These are phyloP conservation scores for Pythium insidiosum DNA, from an alignment of 352 stramenopile genomes.

Conservation along the genomic window DNA sequence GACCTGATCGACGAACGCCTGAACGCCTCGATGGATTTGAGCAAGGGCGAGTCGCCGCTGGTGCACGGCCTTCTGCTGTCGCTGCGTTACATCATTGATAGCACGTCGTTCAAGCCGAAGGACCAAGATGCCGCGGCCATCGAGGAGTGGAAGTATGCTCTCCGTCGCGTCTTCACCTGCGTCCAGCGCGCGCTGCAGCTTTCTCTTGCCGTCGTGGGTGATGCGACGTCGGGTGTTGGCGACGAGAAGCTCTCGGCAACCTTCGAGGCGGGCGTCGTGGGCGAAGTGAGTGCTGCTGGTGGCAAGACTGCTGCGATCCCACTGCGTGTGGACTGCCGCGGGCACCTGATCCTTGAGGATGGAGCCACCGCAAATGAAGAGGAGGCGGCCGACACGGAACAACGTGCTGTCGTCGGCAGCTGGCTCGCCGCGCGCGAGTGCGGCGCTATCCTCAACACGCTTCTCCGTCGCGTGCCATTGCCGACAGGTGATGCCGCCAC, in stretches of 20 bases:
- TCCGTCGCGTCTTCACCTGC: slow-evolving; percentile 39
- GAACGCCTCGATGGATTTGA: slow-evolving; percentile 18
- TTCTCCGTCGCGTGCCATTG: slow-evolving; percentile 61
- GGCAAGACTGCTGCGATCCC: slow-evolving; percentile 39
- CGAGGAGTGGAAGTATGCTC: slow-evolving; percentile 30
- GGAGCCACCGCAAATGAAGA: slow-evolving; percentile 21
- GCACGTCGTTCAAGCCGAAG: slow-evolving; percentile 31
- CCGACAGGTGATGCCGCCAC: slow-evolving; percentile 8
- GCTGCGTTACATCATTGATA: slow-evolving; percentile 69
- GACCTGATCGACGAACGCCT: slow-evolving; percentile 39
- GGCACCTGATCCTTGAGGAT: slow-evolving; percentile 67
- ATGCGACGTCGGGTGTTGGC: slow-evolving; percentile 57
- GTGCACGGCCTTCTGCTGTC: slow-evolving; percentile 74
- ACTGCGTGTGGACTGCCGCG: slow-evolving; percentile 68
- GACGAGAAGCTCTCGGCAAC: slow-evolving; percentile 54
- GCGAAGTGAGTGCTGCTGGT: slow-evolving; percentile 52
- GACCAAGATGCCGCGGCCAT: slow-evolving; percentile 2
- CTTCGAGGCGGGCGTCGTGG: slow-evolving; percentile 54
- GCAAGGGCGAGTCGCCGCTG: slow-evolving; percentile 48
- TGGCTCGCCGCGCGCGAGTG: slow-evolving; percentile 84
- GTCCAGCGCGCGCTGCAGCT: slow-evolving; percentile 56
- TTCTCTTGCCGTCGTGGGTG: slow-evolving; percentile 62
- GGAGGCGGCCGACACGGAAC: slow-evolving; percentile 43
- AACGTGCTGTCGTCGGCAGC: slow-evolving; percentile 77
- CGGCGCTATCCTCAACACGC: slow-evolving; percentile 61